A percentile compares a stretch with the other conserved stretches of the same genome.
phyloP scores from a whole-genome alignment of 2,329 filamentous ascomycete genomes.

The Byssothecium circinans region DNA sequence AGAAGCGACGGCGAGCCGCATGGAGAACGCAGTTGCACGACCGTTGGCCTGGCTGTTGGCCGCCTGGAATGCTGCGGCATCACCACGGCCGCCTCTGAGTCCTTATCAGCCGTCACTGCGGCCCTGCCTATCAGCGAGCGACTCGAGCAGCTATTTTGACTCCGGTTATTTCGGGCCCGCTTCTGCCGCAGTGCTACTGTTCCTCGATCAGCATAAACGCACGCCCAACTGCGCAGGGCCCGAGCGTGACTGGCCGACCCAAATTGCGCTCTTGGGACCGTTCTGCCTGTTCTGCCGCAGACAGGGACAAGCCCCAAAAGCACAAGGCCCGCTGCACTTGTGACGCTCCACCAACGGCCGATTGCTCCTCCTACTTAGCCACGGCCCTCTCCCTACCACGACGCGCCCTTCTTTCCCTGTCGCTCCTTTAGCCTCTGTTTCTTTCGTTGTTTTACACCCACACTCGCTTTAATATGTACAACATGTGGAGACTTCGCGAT shows the following conservation, averaged over 20 bases:
- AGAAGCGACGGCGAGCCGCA: background rate
- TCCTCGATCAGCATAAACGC: background rate
- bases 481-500: conserved; percentile 20
- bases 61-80: too few species aligned
- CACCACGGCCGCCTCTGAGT: too few species aligned
- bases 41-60: background rate
- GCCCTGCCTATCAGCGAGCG: too few species aligned
- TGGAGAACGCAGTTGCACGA: background rate
- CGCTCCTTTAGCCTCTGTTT: conserved; percentile 3
- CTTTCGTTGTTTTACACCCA: conserved; percentile 15
- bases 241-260: background rate
- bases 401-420: background rate
- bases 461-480: conserved; percentile 21
- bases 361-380: background rate
- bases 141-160: too few species aligned
- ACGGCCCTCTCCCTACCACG: background rate
- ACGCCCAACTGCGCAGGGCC: background rate
- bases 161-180: too few species aligned
- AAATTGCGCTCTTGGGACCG: background rate
- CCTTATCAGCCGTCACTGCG: too few species aligned
- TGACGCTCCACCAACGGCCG: background rate
- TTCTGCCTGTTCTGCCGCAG: background rate
- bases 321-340: background rate
- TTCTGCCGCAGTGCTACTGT: too few species aligned
- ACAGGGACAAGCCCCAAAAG: background rate